Evolutionary conservation across 371 early-diverging fungal species (phyloP).

Genomic region (Nematocida minor): DNA sequence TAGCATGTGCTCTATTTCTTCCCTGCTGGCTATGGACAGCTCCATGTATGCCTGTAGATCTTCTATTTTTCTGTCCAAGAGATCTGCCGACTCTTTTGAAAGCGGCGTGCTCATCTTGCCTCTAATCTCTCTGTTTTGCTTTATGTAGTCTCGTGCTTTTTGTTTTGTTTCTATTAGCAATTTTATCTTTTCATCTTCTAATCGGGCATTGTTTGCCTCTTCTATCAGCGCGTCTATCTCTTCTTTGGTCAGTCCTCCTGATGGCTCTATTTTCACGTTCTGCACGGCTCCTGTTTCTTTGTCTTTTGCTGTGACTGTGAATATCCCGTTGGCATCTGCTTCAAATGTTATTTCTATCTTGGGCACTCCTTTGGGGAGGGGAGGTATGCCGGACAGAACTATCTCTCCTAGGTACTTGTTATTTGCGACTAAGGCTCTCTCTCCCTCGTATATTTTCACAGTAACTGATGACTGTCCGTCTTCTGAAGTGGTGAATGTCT

Average conservation of each 20-base stretch:
- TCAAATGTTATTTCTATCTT: constrained; percentile 96
- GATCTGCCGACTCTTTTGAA: background rate
- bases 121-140: constrained; percentile 81
- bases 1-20: constrained; percentile 74
- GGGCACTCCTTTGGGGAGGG: constrained; percentile 81
- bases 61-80: background rate
- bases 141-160: constrained; percentile 83
- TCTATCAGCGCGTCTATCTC: constrained; percentile 91
- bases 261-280: constrained; percentile 73
- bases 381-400: constrained; percentile 71
- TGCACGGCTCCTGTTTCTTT: constrained; percentile 84
- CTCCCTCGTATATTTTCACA: constrained; percentile 95
- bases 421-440: constrained; percentile 85
- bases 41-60: constrained; percentile 68
- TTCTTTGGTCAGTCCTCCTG: constrained; percentile 81
- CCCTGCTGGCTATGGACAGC: constrained; percentile 71
- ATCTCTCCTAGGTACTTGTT: constrained; percentile 94
- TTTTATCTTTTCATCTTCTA: constrained; percentile 80
- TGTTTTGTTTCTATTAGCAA: constrained; percentile 88
- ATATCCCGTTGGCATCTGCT: constrained; percentile 96
- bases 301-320: constrained; percentile 92
- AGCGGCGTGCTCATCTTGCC: constrained; percentile 66
- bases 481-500: constrained; percentile 94
- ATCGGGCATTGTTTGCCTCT: constrained; percentile 79
- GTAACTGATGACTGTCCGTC: constrained; percentile 95